Percentiles rank a stretch among this genome's conserved stretches.
These are phyloP conservation scores for Coccomyxa sp. DNA, from an alignment of 139 green algal species.

Conservation along the genomic window DNA sequence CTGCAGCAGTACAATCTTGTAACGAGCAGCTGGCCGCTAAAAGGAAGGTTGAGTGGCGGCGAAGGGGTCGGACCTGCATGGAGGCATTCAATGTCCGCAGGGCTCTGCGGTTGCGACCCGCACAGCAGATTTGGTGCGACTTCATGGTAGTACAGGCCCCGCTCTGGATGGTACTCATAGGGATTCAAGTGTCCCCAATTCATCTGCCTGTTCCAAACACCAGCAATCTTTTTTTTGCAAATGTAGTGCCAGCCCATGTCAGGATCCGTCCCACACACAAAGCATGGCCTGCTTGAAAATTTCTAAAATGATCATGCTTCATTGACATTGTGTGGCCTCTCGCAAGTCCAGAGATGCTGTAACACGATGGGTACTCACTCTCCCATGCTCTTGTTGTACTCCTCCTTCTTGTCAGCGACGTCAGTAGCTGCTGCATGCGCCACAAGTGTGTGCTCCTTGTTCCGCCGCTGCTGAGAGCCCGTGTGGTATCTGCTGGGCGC, in stretches of 20 bases:
- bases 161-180: conserved; percentile 57
- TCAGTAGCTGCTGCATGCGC: too few relatives aligned
- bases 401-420: background rate
- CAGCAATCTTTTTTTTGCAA: too few relatives aligned
- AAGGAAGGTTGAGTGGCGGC: background rate
- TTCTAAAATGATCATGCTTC: too few relatives aligned
- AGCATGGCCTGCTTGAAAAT: too few relatives aligned
- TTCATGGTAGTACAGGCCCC: conserved; percentile 70
- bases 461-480: background rate
- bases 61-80: conserved; percentile 15
- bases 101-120: conserved; percentile 53
- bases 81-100: conserved; percentile 47
- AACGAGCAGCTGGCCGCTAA: too few relatives aligned
- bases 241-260: too few relatives aligned
- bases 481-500: background rate
- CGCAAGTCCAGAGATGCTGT: too few relatives aligned
- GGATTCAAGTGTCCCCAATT: conserved; percentile 36
- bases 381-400: background rate
- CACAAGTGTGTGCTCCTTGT: background rate
- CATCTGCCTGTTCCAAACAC: conserved; percentile 27
- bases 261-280: too few relatives aligned
- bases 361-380: background rate
- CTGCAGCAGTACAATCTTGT: background rate
- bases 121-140: conserved; percentile 47
- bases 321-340: too few relatives aligned